phyloP scores from a whole-genome alignment of 2,329 filamentous ascomycete genomes.

The Diaporthe amygdali region DNA sequence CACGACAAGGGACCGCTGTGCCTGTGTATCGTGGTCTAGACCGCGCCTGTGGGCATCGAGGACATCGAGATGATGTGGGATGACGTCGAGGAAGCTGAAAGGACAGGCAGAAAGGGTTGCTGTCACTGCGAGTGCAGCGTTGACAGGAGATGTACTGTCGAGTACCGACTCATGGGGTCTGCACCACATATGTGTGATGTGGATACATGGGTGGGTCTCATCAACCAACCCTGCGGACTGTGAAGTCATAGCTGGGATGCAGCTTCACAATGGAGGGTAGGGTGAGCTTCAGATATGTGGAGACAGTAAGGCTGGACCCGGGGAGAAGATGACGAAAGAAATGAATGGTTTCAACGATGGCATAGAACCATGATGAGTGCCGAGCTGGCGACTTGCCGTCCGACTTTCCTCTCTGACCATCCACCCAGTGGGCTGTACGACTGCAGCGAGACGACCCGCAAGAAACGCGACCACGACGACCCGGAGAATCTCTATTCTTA shows the following conservation, averaged over 20 bases:
- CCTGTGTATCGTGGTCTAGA: slow-evolving; percentile 8
- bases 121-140: background rate
- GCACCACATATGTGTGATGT: background rate
- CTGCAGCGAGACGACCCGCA: background rate
- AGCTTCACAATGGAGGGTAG: slow-evolving; percentile 16
- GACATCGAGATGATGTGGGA: slow-evolving; percentile 18
- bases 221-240: slow-evolving; percentile 7
- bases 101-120: background rate
- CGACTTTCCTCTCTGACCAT: background rate
- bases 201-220: background rate
- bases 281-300: slow-evolving; percentile 8
- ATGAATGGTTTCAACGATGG: slow-evolving; percentile 1
- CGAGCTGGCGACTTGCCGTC: background rate
- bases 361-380: slow-evolving; percentile 11
- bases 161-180: slow-evolving; percentile 20
- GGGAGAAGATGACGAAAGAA: slow-evolving; percentile 19
- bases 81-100: slow-evolving; percentile 24
- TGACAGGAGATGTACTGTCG: slow-evolving; percentile 13
- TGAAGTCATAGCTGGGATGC: slow-evolving; percentile 24
- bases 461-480: background rate
- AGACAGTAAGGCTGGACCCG: slow-evolving; percentile 16
- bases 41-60: slow-evolving; percentile 3
- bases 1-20: slow-evolving; percentile 9
- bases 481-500: background rate
- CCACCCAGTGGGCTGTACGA: background rate